phyloP scores from a whole-genome alignment of 805 yeast genomes.

The Cephaloascus albidus region DNA sequence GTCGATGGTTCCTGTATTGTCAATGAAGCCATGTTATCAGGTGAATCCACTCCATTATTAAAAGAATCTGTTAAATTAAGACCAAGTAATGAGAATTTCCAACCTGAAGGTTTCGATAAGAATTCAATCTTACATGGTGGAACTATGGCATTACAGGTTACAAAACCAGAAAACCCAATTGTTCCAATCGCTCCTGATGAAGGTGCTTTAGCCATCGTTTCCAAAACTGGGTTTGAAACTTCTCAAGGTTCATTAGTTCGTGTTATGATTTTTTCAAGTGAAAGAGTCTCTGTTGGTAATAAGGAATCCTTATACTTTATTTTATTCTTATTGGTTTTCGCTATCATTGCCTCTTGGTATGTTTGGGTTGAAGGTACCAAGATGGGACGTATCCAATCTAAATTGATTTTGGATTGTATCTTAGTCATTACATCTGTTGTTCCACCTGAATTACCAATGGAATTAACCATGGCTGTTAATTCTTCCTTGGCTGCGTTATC shows the following conservation, averaged over 20 bases:
- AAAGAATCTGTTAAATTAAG: conserved; percentile 87
- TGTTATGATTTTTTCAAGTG: conserved; percentile 95
- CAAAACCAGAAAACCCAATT: conserved; percentile 46
- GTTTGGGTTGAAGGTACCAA: conserved; percentile 97
- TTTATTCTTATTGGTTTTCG: conserved; percentile 80
- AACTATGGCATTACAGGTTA: conserved; percentile 89
- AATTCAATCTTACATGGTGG: conserved; percentile 91
- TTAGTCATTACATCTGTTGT: conserved; percentile 95
- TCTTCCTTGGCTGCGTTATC: conserved; percentile 80
- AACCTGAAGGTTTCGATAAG: conserved; percentile 78
- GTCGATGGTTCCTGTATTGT: conserved; percentile 90
- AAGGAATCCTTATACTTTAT: conserved; percentile 91
- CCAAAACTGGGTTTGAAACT: conserved; percentile 97
- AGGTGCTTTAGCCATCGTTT: conserved; percentile 86
- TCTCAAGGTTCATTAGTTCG: conserved; percentile 96
- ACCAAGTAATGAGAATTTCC: conserved; percentile 58
- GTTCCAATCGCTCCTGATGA: conserved; percentile 73
- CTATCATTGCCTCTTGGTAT: conserved; percentile 92
- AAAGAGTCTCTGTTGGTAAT: conserved; percentile 92
- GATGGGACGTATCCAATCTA: conserved; percentile 92
- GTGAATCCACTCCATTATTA: conserved; percentile 94
- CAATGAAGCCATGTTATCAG: conserved; percentile 97
- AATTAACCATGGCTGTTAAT: conserved; percentile 96
- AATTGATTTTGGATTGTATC: conserved; percentile 90
- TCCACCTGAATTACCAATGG: conserved; percentile 99